Evolutionary conservation across 345 rosid species (phyloP), one percentile per base, ranked within the genome.

Genomic region (Syzygium grande): DNA sequence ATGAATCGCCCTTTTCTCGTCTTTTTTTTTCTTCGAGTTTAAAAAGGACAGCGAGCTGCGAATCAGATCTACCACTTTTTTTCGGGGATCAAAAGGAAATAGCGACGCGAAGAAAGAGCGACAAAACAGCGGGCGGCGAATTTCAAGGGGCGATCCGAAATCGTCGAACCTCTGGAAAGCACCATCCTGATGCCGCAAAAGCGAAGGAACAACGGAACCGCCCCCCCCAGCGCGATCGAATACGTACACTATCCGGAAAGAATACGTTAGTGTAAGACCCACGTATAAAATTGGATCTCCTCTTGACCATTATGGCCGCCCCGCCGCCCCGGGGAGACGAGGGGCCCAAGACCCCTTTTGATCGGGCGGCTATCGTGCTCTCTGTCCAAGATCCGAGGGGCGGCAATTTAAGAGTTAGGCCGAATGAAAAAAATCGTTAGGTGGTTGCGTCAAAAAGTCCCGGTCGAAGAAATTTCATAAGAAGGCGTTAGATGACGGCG

Each of bases 1-100:
- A 43, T 2, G 25, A 12, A 34, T 3, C 7, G 46, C 80, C 14
- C 0, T 34, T 73, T 34, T 34, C 7, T 2, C 2, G 1, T 14
- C 3, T 5, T 25, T 56, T 7, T 9, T 34, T 3, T 7, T 9
- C 3, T 3, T 2, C 14, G 0, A 68, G 1, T 9, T 34, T 8
- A 5, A 30, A 30, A 34, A 8, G 25, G 79, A 68, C 46, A 30
- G 23, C 46, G 9, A n/a, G n/a, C 17, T 9, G 11, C 0, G 46
- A 11, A 4, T 34, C 13, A 3, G 49, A 38, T 38, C 14, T 9
- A 17, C 80, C 46, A 43, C 46, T 43, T 43, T 43, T 43, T 43
- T 73, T 19, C 34, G 46, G 4, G 83, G 27, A 38, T 73, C 14
- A 22, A 38, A 73, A 38, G 83, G 14, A 73, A 73, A 6, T 49